Base-by-base conservation (phyloP, 768 basidiomycete genomes). In the Lanmaoa rubissima region DNA sequence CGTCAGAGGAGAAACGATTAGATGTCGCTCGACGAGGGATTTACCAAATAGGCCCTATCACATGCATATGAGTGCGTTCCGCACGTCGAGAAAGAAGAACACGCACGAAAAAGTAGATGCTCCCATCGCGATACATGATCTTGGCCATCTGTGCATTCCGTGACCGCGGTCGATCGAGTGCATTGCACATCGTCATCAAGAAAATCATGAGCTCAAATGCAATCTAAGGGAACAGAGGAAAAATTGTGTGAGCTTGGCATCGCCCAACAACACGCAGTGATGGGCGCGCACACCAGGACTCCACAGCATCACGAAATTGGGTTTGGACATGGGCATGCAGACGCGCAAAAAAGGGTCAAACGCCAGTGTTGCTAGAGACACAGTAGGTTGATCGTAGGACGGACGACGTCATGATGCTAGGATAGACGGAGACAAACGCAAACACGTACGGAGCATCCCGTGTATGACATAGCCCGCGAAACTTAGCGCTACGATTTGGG, bases 171-270 rank as follows among this genome's bases (percentile, higher is more conserved):
- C 51, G 59, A 41, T 72, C 65, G 12, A 72, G 55, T 2, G 65
- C 62, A 14, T 73, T 73, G 69, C 73, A 70, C 12, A 62, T 53
- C 1, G 61, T 62, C 42, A 64, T 66, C 32, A 60, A 7, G 47
- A 73, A 73, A 9, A 74, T 45, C 57, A 74, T 58, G n/a, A 65
- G 13, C 46, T 74, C 73, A 13, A 71, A 73, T 2, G 45, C 57
- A 4, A 71, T 60, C 71, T 73, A 21, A n/a, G 42, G 17, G n/a
- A n/a, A 14, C 2, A 19, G 26, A 17, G 11, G 21, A 17, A 31
- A 10, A n/a, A 2, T 38, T 5, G 14, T 3, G 9, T 61, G 40
- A 55, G 42, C 32, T 45, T 9, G 41, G 44, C 31, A 28, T 39
- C 4, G 1, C 4, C 34, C 26, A 12, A 8, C 26, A 4, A 13